Percentiles rank a stretch among this genome's conserved stretches.
phyloP scores from a whole-genome alignment of 2,329 filamentous ascomycete genomes.

The Fusarium buxicola region DNA sequence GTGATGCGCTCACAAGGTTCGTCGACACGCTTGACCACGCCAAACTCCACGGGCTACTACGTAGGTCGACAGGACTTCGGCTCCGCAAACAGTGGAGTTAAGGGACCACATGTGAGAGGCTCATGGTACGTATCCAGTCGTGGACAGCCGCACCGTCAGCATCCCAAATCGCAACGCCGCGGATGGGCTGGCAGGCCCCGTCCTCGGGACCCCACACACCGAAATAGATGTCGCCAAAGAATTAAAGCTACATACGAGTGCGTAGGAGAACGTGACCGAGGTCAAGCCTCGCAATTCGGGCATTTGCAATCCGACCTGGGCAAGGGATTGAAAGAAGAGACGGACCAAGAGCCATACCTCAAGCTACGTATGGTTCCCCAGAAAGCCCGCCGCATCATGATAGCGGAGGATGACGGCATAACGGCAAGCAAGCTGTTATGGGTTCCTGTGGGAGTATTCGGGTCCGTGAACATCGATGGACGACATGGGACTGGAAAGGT shows the following conservation, averaged over 20 bases:
- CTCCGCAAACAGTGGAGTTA: constrained; percentile 8
- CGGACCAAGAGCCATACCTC: background rate
- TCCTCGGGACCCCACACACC: constrained; percentile 18
- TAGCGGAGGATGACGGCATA: constrained; percentile 1
- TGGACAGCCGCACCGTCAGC: constrained; percentile 27
- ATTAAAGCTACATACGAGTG: too few species aligned
- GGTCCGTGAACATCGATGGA: constrained; percentile 10
- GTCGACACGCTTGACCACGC: background rate
- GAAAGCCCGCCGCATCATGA: background rate
- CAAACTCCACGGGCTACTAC: background rate
- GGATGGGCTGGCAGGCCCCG: constrained; percentile 23
- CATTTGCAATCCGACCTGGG: background rate
- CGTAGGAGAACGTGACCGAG: background rate
- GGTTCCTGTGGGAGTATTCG: background rate
- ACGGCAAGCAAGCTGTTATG: background rate
- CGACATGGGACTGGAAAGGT: constrained; percentile 18
- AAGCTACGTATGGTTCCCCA: background rate
- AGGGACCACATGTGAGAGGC: constrained; percentile 3
- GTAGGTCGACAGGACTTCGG: constrained; percentile 14
- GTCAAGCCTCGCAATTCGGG: background rate
- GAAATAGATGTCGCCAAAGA: too few species aligned
- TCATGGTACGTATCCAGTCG: constrained; percentile 14
- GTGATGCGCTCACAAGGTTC: background rate
- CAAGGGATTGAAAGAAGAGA: background rate
- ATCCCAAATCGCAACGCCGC: constrained; percentile 29